These are phyloP conservation scores for Ambrosia artemisiifolia DNA, from an alignment of 129 eudicot genomes.

Conservation along the genomic window DNA sequence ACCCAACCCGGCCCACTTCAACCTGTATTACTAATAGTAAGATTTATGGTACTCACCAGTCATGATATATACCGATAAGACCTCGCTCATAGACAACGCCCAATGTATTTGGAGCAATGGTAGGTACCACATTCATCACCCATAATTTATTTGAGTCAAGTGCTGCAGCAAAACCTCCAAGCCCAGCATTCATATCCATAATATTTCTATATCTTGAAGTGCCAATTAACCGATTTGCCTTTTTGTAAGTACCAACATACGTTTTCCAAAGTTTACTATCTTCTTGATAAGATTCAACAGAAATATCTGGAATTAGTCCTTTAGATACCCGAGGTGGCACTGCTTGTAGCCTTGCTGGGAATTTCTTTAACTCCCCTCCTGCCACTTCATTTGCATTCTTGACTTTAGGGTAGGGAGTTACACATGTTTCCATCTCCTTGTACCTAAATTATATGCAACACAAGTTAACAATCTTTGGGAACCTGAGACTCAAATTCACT, in stretches of 20 bases:
- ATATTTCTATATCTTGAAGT: constrained; percentile 77
- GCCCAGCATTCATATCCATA: constrained; percentile 96
- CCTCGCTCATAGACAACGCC: constrained; percentile 88
- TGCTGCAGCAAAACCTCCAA: constrained; percentile 90
- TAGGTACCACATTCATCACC: constrained; percentile 98
- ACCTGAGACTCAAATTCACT: not conserved
- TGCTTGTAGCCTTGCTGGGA: constrained; percentile 73
- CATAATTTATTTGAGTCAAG: constrained; percentile 67
- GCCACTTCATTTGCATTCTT: constrained; percentile 55
- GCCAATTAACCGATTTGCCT: constrained; percentile 50
- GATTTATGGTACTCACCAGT: constrained; percentile 53
- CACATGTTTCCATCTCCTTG: constrained; percentile 79
- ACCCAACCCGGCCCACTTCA: not conserved
- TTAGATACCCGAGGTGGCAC: constrained; percentile 73
- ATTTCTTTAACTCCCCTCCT: constrained; percentile 74
- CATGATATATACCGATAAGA: constrained; percentile 90
- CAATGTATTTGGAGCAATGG: constrained; percentile 69
- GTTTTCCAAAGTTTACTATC: constrained; percentile 77
- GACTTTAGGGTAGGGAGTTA: constrained; percentile 73
- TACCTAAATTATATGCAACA: constrained; percentile 46
- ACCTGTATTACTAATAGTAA: not conserved
- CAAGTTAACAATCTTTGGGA: not conserved
- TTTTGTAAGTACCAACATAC: constrained; percentile 63
- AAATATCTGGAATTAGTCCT: constrained; percentile 59
- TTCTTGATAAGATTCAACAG: constrained; percentile 67